Conservation (phyloP, 768 basidiomycete species). For the Trametes villosa region DNA sequence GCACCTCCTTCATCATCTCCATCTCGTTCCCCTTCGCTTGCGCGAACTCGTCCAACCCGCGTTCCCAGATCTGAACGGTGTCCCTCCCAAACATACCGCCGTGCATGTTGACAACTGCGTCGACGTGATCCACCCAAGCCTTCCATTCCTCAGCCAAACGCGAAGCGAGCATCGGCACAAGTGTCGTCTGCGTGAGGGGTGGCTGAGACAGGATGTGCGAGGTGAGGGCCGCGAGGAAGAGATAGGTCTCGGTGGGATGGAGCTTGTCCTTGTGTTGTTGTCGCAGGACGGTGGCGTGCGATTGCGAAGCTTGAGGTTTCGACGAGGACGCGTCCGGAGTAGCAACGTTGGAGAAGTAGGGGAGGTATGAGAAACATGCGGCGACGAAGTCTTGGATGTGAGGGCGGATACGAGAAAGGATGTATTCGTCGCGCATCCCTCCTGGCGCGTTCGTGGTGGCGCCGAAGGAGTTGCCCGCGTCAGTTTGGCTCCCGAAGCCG, state of each 20-base stretch:
- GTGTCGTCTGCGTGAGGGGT: constrained; percentile 60
- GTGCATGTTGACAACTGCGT: constrained; percentile 68
- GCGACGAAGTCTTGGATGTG: constrained; percentile 79
- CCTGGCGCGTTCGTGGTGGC: constrained; percentile 19
- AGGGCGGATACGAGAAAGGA: constrained; percentile 73
- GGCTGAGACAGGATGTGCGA: constrained; percentile 72
- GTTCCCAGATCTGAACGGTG: constrained; percentile 69
- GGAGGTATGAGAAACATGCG: constrained; percentile 79
- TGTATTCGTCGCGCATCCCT: constrained; percentile 82
- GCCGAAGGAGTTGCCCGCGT: constrained; percentile 12
- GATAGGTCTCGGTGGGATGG: constrained; percentile 76
- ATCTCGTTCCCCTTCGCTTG: constrained; percentile 52
- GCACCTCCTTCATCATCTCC: constrained; percentile 47
- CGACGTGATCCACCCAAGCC: constrained; percentile 74
- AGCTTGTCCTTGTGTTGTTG: constrained; percentile 64
- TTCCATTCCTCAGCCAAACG: constrained; percentile 77
- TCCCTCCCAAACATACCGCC: constrained; percentile 84
- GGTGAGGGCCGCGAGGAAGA: constrained; percentile 70
- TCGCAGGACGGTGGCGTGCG: constrained; percentile 50
- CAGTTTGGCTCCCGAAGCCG: constrained; percentile 30
- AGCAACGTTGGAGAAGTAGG: constrained; percentile 75
- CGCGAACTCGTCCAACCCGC: constrained; percentile 67
- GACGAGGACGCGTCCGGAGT: constrained; percentile 32
- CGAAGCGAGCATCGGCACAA: constrained; percentile 61
- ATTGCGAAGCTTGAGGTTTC: constrained; percentile 35